phyloP scores from a whole-genome alignment of 306 rosid species.

The Astragalus membranaceus region DNA sequence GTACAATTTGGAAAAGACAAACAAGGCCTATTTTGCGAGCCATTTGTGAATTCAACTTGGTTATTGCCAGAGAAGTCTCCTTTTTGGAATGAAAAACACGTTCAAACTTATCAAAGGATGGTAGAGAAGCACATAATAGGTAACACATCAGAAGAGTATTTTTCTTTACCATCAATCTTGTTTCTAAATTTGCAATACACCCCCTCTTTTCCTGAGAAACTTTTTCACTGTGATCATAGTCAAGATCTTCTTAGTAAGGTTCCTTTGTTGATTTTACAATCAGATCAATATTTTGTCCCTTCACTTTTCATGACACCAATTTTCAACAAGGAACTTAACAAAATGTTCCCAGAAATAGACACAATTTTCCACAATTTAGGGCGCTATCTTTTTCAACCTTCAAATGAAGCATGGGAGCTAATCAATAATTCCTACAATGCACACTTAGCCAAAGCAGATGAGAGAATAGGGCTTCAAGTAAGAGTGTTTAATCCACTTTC shows the following conservation, averaged over 20 bases:
- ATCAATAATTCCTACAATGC: slow-evolving; percentile 21
- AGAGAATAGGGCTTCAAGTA: slow-evolving; percentile 20
- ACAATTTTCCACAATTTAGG: slow-evolving; percentile 18
- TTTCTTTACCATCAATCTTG: slow-evolving; percentile 19
- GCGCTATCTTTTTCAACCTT: slow-evolving; percentile 19
- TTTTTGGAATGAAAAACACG: slow-evolving; percentile 18
- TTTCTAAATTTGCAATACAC: slow-evolving; percentile 43
- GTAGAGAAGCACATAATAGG: slow-evolving; percentile 23
- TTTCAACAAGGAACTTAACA: slow-evolving; percentile 19
- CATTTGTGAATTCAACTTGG: slow-evolving; percentile 60
- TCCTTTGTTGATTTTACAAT: slow-evolving; percentile 37
- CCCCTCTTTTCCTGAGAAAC: slow-evolving; percentile 32
- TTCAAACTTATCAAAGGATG: slow-evolving; percentile 40
- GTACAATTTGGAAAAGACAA: slow-evolving; percentile 50
- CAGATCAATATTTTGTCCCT: slow-evolving; percentile 64
- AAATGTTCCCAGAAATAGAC: slow-evolving; percentile 20
- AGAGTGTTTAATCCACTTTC: slow-evolving; percentile 11
- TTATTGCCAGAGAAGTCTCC: slow-evolving; percentile 41
- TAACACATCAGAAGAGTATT: background rate
- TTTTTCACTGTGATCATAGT: slow-evolving; percentile 50
- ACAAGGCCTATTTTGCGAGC: slow-evolving; percentile 55
- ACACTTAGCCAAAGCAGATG: slow-evolving; percentile 19
- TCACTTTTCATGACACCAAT: slow-evolving; percentile 52
- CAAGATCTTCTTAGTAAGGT: slow-evolving; percentile 34
- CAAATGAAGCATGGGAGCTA: slow-evolving; percentile 31